Evolutionary conservation across 176 grass and related monocot genomes (phyloP).

Genomic region (Canna indica): DNA sequence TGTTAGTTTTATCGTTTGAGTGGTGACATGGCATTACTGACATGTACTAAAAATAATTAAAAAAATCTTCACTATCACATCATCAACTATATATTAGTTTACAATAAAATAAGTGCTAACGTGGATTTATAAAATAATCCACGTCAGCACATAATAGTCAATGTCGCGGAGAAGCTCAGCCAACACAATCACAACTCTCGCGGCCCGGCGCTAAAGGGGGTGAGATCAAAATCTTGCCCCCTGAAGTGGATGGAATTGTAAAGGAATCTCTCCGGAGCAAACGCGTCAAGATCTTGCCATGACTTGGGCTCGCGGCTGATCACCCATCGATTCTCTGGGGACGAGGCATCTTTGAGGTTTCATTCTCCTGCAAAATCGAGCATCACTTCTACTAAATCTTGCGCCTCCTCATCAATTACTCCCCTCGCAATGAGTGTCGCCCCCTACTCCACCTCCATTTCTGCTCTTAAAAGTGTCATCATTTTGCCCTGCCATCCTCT

Average conservation of each 20-base stretch:
- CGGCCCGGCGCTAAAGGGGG: not conserved
- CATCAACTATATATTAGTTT: too few species aligned
- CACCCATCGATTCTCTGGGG: not conserved
- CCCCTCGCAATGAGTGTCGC: not conserved
- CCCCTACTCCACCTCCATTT: conserved; percentile 25
- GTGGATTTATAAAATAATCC: too few species aligned
- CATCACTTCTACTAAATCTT: conserved; percentile 32
- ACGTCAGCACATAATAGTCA: too few species aligned
- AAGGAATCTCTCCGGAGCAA: conserved; percentile 1
- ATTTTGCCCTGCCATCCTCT: conserved; percentile 16
- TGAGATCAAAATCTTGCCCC: conserved; percentile 4
- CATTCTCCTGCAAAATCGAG: not conserved
- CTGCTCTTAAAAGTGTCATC: conserved; percentile 28
- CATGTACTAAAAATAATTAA: too few species aligned
- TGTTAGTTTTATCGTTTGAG: too few species aligned
- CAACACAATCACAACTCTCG: not conserved
- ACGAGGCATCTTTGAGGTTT: not conserved
- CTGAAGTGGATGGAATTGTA: not conserved
- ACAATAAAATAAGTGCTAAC: too few species aligned
- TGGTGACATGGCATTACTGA: too few species aligned
- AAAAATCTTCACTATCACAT: too few species aligned
- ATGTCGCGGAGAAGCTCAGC: not conserved
- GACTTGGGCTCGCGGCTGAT: not conserved
- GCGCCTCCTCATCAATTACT: conserved; percentile 23
- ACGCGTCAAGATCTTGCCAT: not conserved